Conservation (phyloP, 805 yeast genomes). For the Priceomyces castillae region DNA sequence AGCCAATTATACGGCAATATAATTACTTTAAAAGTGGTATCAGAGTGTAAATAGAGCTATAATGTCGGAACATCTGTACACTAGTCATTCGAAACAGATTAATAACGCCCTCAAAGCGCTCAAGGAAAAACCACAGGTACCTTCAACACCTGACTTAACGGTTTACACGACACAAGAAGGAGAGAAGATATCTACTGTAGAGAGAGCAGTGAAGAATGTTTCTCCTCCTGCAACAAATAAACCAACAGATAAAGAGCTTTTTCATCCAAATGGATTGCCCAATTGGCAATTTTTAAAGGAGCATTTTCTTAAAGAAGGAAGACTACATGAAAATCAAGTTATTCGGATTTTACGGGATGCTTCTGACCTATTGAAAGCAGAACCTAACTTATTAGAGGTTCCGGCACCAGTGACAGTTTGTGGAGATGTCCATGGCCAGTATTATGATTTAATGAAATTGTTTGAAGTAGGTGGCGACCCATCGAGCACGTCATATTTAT, state of each 20-base stretch:
- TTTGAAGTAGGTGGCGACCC: slow-evolving; percentile 96
- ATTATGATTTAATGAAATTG: slow-evolving; percentile 81
- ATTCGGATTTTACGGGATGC: slow-evolving; percentile 63
- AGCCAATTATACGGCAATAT: background rate
- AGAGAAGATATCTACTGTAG: slow-evolving; percentile 50
- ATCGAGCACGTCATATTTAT: slow-evolving; percentile 66
- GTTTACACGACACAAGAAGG: slow-evolving; percentile 58
- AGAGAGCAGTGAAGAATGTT: slow-evolving; percentile 55
- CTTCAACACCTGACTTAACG: slow-evolving; percentile 37
- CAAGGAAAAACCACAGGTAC: slow-evolving; percentile 35
- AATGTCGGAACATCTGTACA: slow-evolving; percentile 4
- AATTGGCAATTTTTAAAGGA: slow-evolving; percentile 65
- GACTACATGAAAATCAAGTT: slow-evolving; percentile 70
- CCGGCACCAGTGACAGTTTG: slow-evolving; percentile 95
- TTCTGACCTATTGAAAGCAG: slow-evolving; percentile 57
- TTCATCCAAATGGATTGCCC: slow-evolving; percentile 62
- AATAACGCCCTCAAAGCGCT: slow-evolving; percentile 65
- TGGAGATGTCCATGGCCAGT: slow-evolving; percentile 98
- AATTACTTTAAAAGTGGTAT: background rate
- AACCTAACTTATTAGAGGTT: slow-evolving; percentile 76
- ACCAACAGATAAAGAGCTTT: slow-evolving; percentile 71
- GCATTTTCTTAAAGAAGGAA: slow-evolving; percentile 80
- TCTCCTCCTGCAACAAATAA: slow-evolving; percentile 61
- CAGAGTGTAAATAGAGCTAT: background rate
- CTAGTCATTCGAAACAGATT: slow-evolving; percentile 35